These are phyloP conservation scores for Aquilaria yunnanensis DNA, from an alignment of 345 rosid species.

Conservation along the genomic window DNA sequence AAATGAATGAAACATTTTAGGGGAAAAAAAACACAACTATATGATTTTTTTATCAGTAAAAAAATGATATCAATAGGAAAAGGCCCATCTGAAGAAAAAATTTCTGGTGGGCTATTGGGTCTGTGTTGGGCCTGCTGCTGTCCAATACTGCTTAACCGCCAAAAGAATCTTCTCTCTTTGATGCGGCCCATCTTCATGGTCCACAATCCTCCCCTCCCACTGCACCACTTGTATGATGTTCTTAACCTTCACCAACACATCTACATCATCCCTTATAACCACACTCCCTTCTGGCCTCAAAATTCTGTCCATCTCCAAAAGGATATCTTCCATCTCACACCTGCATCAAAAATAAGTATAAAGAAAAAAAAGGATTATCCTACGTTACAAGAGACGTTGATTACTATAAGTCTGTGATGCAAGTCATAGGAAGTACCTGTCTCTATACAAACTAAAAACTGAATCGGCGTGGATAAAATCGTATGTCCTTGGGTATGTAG, in stretches of 20 bases:
- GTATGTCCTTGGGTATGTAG: slow-evolving; percentile 93
- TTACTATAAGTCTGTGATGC: background rate
- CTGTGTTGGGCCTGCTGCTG: slow-evolving; percentile 26
- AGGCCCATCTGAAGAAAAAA: too few relatives aligned
- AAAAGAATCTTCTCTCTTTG: slow-evolving; percentile 65
- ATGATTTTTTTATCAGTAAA: too few relatives aligned
- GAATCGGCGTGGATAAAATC: slow-evolving; percentile 84
- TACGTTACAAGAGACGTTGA: too few relatives aligned
- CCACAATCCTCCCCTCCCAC: slow-evolving; percentile 64
- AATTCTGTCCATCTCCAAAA: slow-evolving; percentile 80
- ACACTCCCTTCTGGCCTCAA: slow-evolving; percentile 78
- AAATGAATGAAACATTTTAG: too few relatives aligned
- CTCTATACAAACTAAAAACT: slow-evolving; percentile 59
- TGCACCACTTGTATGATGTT: slow-evolving; percentile 44
- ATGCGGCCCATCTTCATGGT: slow-evolving; percentile 69
- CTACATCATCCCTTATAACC: slow-evolving; percentile 73
- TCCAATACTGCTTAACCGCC: slow-evolving; percentile 69
- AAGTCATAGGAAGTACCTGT: slow-evolving; percentile 26
- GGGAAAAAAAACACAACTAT: too few relatives aligned
- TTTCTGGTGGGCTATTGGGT: background rate
- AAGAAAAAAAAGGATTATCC: too few relatives aligned
- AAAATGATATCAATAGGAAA: too few relatives aligned
- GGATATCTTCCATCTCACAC: slow-evolving; percentile 57
- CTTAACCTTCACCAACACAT: slow-evolving; percentile 49
- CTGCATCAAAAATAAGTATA: slow-evolving; percentile 19